phyloP scores from a whole-genome alignment of 1,284 basidiomycete species.

The Sanghuangporus sanghuang region DNA sequence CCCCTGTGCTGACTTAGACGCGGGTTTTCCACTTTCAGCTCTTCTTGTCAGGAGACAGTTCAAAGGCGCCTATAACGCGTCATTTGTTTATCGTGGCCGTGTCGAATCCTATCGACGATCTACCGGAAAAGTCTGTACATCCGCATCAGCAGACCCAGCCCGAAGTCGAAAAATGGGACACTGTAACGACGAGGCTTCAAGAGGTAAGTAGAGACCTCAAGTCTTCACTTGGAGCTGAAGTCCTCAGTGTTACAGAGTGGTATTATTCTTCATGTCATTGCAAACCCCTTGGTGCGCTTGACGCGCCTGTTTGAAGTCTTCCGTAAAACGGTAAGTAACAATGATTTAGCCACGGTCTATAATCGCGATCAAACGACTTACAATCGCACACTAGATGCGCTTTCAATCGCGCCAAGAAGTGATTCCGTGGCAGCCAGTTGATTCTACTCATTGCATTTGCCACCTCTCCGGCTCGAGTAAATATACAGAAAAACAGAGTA shows the following conservation, averaged over 20 bases:
- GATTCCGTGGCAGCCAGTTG: constrained; percentile 15
- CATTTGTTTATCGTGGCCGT: constrained; percentile 18
- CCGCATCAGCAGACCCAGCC: background rate
- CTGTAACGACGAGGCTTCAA: constrained; percentile 7
- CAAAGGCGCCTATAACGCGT: constrained; percentile 10
- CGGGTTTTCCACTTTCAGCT: constrained; percentile 1
- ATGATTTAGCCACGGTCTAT: background rate
- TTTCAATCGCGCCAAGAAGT: constrained; percentile 16
- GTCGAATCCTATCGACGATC: constrained; percentile 16
- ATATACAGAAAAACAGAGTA: background rate
- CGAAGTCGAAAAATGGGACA: constrained; percentile 12
- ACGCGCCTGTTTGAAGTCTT: constrained; percentile 16
- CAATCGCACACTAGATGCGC: constrained; percentile 9
- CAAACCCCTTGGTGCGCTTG: constrained; percentile 12
- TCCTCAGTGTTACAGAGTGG: constrained; percentile 11
- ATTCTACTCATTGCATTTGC: constrained; percentile 15
- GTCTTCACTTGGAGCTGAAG: background rate
- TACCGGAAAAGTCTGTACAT: constrained; percentile 3
- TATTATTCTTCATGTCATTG: constrained; percentile 17
- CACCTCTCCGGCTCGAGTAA: constrained; percentile 14
- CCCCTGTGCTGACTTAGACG: background rate
- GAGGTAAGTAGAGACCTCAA: constrained; percentile 5
- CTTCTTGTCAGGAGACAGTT: constrained; percentile 10
- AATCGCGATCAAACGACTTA: background rate
- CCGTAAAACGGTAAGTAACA: constrained; percentile 15